A percentile compares a stretch with the other conserved stretches of the same genome.
phyloP scores from a whole-genome alignment of 2,329 filamentous ascomycete species.

The Calycina herbarum region DNA sequence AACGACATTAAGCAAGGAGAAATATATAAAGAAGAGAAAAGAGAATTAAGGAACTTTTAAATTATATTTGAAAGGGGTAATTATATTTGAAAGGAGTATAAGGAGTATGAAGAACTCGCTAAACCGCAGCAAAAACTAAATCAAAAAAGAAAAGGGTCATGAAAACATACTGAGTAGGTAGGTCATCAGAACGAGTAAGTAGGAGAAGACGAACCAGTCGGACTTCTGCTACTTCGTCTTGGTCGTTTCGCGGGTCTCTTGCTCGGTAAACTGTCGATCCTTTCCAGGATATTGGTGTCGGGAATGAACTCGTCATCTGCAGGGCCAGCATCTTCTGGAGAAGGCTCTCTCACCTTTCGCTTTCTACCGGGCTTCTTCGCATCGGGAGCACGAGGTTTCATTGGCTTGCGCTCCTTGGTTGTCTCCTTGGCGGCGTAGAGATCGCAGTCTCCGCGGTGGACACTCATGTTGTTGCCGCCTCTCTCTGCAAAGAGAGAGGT shows the following conservation, averaged over 20 bases:
- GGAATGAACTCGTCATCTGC: conserved; percentile 11
- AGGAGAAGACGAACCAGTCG: background rate
- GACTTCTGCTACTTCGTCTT: conserved; percentile 1
- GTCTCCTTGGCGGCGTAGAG: conserved; percentile 21
- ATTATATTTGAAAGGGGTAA: background rate
- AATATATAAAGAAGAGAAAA: background rate
- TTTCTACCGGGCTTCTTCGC: background rate
- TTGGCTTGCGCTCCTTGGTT: conserved; percentile 5
- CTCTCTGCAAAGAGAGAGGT: conserved; percentile 23
- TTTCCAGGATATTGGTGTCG: background rate
- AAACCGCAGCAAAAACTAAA: background rate
- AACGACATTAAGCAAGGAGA: background rate
- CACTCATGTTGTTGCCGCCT: conserved; percentile 33
- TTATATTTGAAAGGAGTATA: background rate
- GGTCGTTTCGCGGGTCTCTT: conserved; percentile 7
- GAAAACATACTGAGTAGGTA: conserved; percentile 2
- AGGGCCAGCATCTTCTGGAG: background rate
- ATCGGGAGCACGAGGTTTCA: background rate
- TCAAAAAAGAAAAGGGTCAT: background rate
- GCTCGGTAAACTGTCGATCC: background rate
- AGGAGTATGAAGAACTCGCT: background rate
- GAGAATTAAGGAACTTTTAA: background rate
- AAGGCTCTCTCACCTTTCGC: background rate
- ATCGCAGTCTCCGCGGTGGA: conserved; percentile 35
- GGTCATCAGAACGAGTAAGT: background rate